These are phyloP conservation scores for Globisporangium okanoganense DNA, from an alignment of 352 stramenopile species.

Conservation along the genomic window DNA sequence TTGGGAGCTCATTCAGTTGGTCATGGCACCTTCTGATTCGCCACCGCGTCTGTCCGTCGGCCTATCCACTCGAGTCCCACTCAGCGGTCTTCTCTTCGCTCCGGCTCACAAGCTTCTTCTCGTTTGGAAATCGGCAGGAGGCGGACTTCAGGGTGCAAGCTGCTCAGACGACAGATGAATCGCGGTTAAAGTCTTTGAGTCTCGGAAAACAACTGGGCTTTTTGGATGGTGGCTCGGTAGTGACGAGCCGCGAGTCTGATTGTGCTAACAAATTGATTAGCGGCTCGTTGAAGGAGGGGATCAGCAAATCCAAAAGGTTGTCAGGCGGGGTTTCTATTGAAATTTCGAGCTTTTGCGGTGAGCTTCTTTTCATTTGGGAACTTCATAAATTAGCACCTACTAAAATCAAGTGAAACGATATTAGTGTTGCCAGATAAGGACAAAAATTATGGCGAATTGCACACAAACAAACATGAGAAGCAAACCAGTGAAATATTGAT, in stretches of 20 bases:
- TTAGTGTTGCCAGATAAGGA: neutral
- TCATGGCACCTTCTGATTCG: too few species aligned
- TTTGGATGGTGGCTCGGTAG: neutral
- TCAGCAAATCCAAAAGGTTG: neutral
- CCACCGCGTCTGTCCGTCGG: neutral
- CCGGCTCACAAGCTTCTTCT: neutral
- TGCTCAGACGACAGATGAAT: too few species aligned
- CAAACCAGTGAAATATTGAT: neutral
- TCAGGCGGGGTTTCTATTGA: neutral
- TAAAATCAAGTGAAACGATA: neutral
- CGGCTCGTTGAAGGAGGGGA: neutral
- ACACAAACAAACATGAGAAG: neutral
- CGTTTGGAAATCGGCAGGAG: too few species aligned
- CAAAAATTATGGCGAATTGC: neutral
- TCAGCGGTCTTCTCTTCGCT: neutral
- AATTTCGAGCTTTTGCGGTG: neutral
- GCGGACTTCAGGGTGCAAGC: neutral
- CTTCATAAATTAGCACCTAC: neutral
- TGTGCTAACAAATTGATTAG: constrained; percentile 9
- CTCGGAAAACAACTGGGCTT: neutral
- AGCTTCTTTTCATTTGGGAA: neutral
- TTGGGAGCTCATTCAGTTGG: too few species aligned
- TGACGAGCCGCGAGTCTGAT: constrained; percentile 1
- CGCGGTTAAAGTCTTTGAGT: neutral
- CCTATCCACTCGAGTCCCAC: neutral